Evolutionary conservation across 495 filamentous ascomycete species (phyloP), one percentile per base, ranked within the genome.

Genomic region (Neurospora africana): DNA sequence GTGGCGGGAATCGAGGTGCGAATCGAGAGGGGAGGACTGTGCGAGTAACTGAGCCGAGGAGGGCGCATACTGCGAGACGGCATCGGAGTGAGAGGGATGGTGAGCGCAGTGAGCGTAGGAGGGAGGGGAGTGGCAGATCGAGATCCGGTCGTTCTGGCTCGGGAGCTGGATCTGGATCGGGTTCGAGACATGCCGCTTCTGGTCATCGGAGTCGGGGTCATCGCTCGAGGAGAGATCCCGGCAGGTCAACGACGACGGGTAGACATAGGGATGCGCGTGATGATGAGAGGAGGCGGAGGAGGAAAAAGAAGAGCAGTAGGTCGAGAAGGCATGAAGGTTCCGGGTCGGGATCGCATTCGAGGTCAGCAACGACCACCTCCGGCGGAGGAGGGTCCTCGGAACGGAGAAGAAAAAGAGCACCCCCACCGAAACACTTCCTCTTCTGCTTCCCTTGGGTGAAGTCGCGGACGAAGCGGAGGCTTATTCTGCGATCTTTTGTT

Each of bases 401-500:
- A 43, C 33, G 27, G 41, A 13, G 35, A 19, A 67, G 40, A 21
- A 44, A 36, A 74, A 39, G 68, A 71, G 61, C 68, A 69, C 7
- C 77, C n/a, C 77, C 74, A 39, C 82, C 83, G 2, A 81, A 80
- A 74, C 76, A 75, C 65, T 86, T 85, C 37, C 76, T 86, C 39
- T 85, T 84, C 58, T 87, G 85, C 72, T 83, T 86, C 70, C 85
- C 87, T 21, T 84, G 84, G 75, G 76, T 90, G 68, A 86, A 82
- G 75, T 86, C 87, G 71, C 77, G 81, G n/a, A 81, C 81, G 43
- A 81, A 87, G 37, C 81, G 86, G 69, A 78, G 81, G 69, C 89
- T 89, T 71, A 83, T 91, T 27, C 79, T 91, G 73, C 83, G 85
- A 17, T 86, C 85, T 76, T 82, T 89, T 71, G 83, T 89, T 6